Evolutionary conservation across 1,284 basidiomycete species (phyloP).

Genomic region (Apiotrichum sp.): DNA sequence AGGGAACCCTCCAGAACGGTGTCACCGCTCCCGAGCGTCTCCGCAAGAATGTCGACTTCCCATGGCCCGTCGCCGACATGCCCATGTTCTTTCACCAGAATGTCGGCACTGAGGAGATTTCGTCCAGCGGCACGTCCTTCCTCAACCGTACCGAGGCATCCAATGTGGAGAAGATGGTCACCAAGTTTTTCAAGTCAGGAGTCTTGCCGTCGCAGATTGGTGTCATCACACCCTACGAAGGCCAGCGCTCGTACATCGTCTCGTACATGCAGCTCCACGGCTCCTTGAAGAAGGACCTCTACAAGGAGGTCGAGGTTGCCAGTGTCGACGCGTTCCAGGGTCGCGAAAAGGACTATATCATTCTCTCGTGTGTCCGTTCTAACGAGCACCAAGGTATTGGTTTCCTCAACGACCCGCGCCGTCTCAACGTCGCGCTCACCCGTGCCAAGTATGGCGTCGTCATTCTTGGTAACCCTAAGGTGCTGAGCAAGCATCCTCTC

Average conservation of each 20-base stretch:
- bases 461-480: slow-evolving; percentile 96
- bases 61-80: slow-evolving; percentile 95
- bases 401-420: slow-evolving; percentile 95
- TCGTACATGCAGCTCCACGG: slow-evolving; percentile 99
- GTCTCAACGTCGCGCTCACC: slow-evolving; percentile 94
- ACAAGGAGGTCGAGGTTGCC: slow-evolving; percentile 99
- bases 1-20: slow-evolving; percentile 97
- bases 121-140: slow-evolving; percentile 96
- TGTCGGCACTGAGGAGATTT: slow-evolving; percentile 97
- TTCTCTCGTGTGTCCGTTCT: slow-evolving; percentile 95
- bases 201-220: slow-evolving; percentile 94
- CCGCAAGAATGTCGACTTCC: slow-evolving; percentile 96
- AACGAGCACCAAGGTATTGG: slow-evolving; percentile 99
- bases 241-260: slow-evolving; percentile 96
- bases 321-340: slow-evolving; percentile 99
- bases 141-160: slow-evolving; percentile 97
- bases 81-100: slow-evolving; percentile 99
- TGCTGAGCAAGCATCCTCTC: slow-evolving; percentile 96
- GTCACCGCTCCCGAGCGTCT: slow-evolving; percentile 96
- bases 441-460: slow-evolving; percentile 97
- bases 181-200: slow-evolving; percentile 98
- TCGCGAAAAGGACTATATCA: slow-evolving; percentile 99
- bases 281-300: slow-evolving; percentile 94
- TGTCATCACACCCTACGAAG: slow-evolving; percentile 98
- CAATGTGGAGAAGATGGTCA: slow-evolving; percentile 99